Percentiles rank a stretch among this genome's conserved stretches.
phyloP scores from a whole-genome alignment of 1,284 basidiomycete genomes.

The Ceratorhiza oryzae-sativae region DNA sequence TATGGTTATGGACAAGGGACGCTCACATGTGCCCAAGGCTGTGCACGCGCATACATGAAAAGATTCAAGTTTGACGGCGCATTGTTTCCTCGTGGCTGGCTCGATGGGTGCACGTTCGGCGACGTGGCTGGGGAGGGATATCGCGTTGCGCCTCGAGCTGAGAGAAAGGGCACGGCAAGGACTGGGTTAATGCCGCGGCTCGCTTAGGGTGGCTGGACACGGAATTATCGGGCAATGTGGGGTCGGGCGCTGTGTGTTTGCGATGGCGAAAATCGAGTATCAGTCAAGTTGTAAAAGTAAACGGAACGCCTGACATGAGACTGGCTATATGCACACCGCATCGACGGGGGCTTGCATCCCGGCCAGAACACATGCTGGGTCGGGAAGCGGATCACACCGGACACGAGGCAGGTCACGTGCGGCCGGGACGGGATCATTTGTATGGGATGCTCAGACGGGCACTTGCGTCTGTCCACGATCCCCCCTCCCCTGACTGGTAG shows the following conservation, averaged over 20 bases:
- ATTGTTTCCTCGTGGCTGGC: conserved; percentile 11
- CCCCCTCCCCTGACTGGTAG: conserved; percentile 4
- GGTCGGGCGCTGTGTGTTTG: neutral
- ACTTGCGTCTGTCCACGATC: conserved; percentile 15
- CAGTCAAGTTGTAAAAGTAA: too few species aligned
- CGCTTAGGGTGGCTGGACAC: neutral
- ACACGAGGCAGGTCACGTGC: conserved; percentile 40
- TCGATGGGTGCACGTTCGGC: neutral
- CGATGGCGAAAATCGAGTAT: too few species aligned
- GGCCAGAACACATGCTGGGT: neutral
- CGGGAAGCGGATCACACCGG: conserved; percentile 26
- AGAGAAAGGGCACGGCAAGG: too few species aligned
- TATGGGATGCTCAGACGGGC: neutral
- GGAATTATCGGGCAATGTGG: neutral
- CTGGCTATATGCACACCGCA: neutral
- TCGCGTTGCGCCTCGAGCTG: neutral
- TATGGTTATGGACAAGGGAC: too few species aligned
- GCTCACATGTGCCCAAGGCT: neutral
- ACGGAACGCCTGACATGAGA: too few species aligned
- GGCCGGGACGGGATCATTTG: neutral
- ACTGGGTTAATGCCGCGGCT: neutral
- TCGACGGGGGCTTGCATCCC: neutral
- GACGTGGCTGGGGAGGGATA: neutral
- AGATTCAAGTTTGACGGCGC: neutral
- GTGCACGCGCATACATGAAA: neutral